Evolutionary conservation across 768 basidiomycete species (phyloP), one percentile per base, ranked within the genome.

Genomic region (Boletellus emodensis): DNA sequence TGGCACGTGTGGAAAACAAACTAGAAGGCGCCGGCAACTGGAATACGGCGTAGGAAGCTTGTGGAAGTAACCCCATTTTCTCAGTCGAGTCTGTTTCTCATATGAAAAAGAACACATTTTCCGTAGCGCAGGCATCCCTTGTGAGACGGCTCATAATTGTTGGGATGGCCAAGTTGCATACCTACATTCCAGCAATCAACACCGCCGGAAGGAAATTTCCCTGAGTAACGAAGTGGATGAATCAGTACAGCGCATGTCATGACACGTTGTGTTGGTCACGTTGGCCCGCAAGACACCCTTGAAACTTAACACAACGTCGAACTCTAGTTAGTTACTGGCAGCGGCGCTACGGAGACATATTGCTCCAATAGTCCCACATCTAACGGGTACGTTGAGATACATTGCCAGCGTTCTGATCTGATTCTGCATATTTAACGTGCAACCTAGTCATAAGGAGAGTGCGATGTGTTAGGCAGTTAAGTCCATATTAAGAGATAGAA

Each of bases 261-360:
- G 15, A 32, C 42, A 34, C 12, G 3, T 17, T 36, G 22, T 20
- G 30, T 11, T 6, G 20, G 30, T 38, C 36, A 51, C 44, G 48
- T 56, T 20, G 28, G 14, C 32, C 17, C 15, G 37, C 4, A 15
- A 39, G 36, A 53, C 51, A 33, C 37, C 17, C 17, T 22, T 35
- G 40, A 36, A 55, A 50, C 42, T 59, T 40, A 38, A 26, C 30
- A 39, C 26, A 37, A 59, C 22, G 57, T 48, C 57, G 55, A 35
- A 15, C 10, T 37, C 13, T 15, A 44, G 44, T 47, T 24, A 49
- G 10, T 52, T 20, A 35, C 30, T 46, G 55, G 42, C 47, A 42
- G 48, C 44, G 56, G 57, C 57, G 44, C 22, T 54, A 17, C 10
- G 35, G 35, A 18, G 6, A 28, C 33, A 9, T 33, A 18, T 44